Evolutionary conservation across 306 rosid species (phyloP), one percentile per base, ranked within the genome.

Genomic region (Prinsepia uniflora): DNA sequence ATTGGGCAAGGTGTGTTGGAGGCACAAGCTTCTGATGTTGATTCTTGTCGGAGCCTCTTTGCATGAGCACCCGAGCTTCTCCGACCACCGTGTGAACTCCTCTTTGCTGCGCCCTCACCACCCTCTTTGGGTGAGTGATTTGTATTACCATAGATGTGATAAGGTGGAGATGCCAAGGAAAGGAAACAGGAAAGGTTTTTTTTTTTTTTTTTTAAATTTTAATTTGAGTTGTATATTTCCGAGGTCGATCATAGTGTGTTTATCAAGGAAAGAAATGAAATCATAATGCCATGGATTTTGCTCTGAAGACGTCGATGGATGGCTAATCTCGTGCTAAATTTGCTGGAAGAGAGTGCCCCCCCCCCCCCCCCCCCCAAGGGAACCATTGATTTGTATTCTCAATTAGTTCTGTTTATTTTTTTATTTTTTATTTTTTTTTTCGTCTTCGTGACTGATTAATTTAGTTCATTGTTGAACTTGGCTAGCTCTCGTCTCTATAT

Each of bases 1-100:
- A 78, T 86, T 8, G 96, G 96, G 15, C 84, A 81, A 84, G 83
- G 84, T 24, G 54, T 87, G 72, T 71, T 89, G 80, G 90, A 95
- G 62, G 85, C 96, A 7, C 93, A 87, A 68, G 96, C 89, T 10
- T 72, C 96, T n/a, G 97, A 91, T 73, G 58, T 95, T 9, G 93
- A 89, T 68, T 90, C 91, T n/a, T 91, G 99, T 80, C 84, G 41
- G 79, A 72, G 80, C 22, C 81, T 87, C 80, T 64, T 89, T 70
- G 80, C 80, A 36, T 39, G 75, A 75, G 80, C 65, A 75, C 63
- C 53, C 58, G 24, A 64, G 64, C 76, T 68, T 68, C 82, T 74
- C 79, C 54, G 65, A 79, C 66, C 55, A 62, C 83, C 76, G 76
- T 76, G 71, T 57, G 84, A 75, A 86, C 79, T 80, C 67, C 59